These are phyloP conservation scores for Trypanosoma boissoni DNA, from an alignment of 208 protist genomes.

Conservation along the genomic window DNA sequence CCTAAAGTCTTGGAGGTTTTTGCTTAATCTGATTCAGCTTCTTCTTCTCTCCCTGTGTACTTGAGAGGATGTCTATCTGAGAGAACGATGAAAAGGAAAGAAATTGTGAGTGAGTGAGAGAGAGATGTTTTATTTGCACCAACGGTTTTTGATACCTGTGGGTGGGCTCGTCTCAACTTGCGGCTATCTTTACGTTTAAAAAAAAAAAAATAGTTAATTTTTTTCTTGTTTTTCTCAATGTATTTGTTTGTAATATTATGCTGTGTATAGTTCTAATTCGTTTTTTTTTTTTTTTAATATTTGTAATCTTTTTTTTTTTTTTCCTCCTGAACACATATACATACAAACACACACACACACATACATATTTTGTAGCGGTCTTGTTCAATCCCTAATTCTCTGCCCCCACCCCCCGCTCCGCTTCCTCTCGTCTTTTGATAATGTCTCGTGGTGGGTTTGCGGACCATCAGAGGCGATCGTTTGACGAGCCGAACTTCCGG, in stretches of 20 bases:
- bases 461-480: conserved; percentile 3
- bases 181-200: neutral
- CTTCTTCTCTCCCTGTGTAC: too few relatives aligned
- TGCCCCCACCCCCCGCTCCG: neutral
- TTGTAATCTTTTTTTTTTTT: conserved; percentile 17
- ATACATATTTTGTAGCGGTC: neutral
- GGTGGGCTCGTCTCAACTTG: too few relatives aligned
- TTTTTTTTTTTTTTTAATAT: conserved; percentile 18
- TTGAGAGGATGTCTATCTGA: too few relatives aligned
- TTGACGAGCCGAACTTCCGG: neutral
- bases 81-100: too few relatives aligned
- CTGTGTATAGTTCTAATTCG: neutral
- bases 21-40: too few relatives aligned
- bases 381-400: neutral
- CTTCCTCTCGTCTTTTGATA: neutral
- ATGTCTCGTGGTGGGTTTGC: conserved; percentile 13
- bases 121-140: too few relatives aligned
- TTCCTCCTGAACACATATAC: neutral
- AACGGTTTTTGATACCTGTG: too few relatives aligned
- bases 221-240: neutral
- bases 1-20: too few relatives aligned
- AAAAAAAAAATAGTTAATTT: neutral
- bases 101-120: too few relatives aligned
- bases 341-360: neutral
- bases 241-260: conserved; percentile 13